phyloP scores from a whole-genome alignment of 495 filamentous ascomycete genomes.

The Penicillium pulvis region DNA sequence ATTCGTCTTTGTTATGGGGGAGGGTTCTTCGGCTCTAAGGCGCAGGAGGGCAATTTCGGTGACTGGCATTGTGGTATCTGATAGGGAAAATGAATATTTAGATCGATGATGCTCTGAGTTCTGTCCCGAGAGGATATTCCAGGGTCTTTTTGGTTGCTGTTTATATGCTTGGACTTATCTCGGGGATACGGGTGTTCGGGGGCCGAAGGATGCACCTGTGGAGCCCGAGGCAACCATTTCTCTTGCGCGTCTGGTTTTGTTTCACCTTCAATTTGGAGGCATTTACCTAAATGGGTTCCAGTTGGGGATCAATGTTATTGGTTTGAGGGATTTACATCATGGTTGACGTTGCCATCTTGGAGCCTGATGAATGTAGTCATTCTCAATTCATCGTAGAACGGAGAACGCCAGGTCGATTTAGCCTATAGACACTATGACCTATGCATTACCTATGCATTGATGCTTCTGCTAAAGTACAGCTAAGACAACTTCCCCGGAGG shows the following conservation, averaged over 20 bases:
- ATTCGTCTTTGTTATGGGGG: neutral
- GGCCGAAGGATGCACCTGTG: too few relatives aligned
- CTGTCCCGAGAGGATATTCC: too few relatives aligned
- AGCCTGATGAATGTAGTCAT: neutral
- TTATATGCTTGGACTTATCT: neutral
- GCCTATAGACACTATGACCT: neutral
- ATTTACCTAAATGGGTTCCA: neutral
- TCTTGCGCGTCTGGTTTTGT: neutral
- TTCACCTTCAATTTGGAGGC: neutral
- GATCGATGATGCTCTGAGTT: too few relatives aligned
- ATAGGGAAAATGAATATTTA: neutral
- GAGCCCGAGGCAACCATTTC: neutral
- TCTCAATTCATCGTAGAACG: too few relatives aligned
- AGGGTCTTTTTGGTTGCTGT: neutral
- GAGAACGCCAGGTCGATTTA: too few relatives aligned
- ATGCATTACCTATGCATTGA: constrained; percentile 4
- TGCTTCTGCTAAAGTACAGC: constrained; percentile 2
- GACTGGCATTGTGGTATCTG: constrained; percentile 15
- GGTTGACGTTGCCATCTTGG: neutral
- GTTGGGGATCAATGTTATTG: too few relatives aligned
- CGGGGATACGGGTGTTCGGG: too few relatives aligned
- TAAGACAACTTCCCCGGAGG: neutral
- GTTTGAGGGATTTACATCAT: neutral
- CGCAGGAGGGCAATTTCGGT: constrained; percentile 56
- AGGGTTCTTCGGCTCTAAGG: constrained; percentile 27